Percentiles rank a stretch among this genome's conserved stretches.
phyloP scores from a whole-genome alignment of 345 rosid genomes.

The Passiflora organensis region DNA sequence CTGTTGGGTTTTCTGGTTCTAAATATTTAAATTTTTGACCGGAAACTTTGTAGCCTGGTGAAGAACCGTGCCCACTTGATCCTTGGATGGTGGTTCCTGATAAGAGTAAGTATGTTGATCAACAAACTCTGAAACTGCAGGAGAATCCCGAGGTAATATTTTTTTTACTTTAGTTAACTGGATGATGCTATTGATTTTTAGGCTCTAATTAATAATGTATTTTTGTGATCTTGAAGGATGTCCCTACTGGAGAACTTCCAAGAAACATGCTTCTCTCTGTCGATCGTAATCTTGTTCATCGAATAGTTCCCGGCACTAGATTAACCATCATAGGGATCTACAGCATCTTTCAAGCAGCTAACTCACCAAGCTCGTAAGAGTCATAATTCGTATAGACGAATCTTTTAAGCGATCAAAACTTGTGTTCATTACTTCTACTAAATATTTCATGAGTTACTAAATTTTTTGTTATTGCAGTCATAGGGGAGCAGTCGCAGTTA shows the following conservation, averaged over 20 bases:
- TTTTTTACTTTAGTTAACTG: constrained; percentile 2
- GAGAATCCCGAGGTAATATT: constrained; percentile 84
- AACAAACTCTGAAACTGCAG: constrained; percentile 87
- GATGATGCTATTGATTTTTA: background rate
- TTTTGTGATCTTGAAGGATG: constrained; percentile 53
- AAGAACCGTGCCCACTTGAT: constrained; percentile 91
- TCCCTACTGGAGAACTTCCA: constrained; percentile 99
- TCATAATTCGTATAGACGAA: background rate
- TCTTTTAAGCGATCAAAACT: background rate
- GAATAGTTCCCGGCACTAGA: constrained; percentile 88
- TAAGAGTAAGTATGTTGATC: constrained; percentile 91
- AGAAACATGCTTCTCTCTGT: constrained; percentile 89
- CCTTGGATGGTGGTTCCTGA: constrained; percentile 98
- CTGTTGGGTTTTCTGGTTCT: background rate
- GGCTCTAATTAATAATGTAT: background rate
- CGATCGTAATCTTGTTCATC: constrained; percentile 86
- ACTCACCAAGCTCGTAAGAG: constrained; percentile 65
- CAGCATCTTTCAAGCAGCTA: constrained; percentile 82
- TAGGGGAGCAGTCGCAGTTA: constrained; percentile 87
- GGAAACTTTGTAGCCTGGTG: constrained; percentile 57
- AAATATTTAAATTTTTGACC: background rate
- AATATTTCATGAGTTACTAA: background rate
- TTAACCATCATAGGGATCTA: constrained; percentile 90
- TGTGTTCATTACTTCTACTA: background rate
- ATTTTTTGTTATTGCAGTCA: constrained; percentile 43